These are phyloP conservation scores for Angomonas deanei DNA, from an alignment of 208 protist species.

Conservation along the genomic window DNA sequence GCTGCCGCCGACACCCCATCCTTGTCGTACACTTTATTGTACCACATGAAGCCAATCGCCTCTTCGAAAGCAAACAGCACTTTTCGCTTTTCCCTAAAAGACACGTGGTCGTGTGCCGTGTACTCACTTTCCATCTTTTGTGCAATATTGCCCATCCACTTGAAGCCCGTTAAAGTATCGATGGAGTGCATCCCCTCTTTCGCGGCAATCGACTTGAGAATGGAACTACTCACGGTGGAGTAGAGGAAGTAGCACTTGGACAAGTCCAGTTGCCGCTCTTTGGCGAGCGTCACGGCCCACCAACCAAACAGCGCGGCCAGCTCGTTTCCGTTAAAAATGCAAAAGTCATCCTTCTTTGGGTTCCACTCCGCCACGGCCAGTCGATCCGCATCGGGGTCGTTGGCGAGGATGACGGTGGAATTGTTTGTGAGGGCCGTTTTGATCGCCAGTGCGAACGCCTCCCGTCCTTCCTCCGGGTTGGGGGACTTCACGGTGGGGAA, in stretches of 20 bases:
- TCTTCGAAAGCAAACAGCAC: slow-evolving; percentile 96
- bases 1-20: slow-evolving; percentile 94
- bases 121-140: slow-evolving; percentile 28
- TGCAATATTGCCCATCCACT: slow-evolving; percentile 95
- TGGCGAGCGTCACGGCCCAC: slow-evolving; percentile 76
- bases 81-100: background rate
- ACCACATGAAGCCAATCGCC: slow-evolving; percentile 96
- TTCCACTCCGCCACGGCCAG: slow-evolving; percentile 92
- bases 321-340: slow-evolving; percentile 97
- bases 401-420: slow-evolving; percentile 93
- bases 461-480: slow-evolving; percentile 98
- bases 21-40: slow-evolving; percentile 93
- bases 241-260: slow-evolving; percentile 50
- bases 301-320: slow-evolving; percentile 94
- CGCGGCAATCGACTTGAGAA: slow-evolving; percentile 90
- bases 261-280: slow-evolving; percentile 21
- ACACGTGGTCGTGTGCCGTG: background rate
- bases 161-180: slow-evolving; percentile 98
- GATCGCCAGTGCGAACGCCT: slow-evolving; percentile 86
- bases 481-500: slow-evolving; percentile 97
- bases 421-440: slow-evolving; percentile 53
- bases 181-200: slow-evolving; percentile 88
- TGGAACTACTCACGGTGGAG: slow-evolving; percentile 79
- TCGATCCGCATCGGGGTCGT: slow-evolving; percentile 98
- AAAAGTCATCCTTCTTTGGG: slow-evolving; percentile 69